Conservation (phyloP, 108 stramenopile species). For the Pseudonitzschia multiseries region DNA sequence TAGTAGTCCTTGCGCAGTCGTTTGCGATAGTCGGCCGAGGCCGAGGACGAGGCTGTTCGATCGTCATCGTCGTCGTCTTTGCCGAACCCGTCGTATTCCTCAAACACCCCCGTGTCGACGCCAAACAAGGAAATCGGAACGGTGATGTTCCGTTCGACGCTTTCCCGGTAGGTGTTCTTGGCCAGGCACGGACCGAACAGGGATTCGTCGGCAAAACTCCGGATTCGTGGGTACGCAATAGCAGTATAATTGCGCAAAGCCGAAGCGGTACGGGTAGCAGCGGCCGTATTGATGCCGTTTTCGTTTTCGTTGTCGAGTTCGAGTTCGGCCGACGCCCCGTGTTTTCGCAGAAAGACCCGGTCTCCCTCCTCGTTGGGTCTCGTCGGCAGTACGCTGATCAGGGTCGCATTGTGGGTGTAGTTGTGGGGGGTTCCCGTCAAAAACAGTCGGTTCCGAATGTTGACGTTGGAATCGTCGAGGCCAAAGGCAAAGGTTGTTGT, state of each 20-base stretch:
- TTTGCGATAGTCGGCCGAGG: no score
- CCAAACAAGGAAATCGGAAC: neutral
- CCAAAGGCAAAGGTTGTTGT: neutral
- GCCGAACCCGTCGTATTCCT: neutral
- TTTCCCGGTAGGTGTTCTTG: neutral
- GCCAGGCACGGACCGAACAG: conserved; percentile 2
- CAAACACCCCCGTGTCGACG: neutral
- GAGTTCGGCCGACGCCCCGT: neutral
- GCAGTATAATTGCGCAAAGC: no score
- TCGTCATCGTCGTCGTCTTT: neutral
- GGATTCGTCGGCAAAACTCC: neutral
- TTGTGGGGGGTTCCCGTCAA: neutral
- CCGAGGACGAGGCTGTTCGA: no score
- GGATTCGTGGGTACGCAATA: neutral
- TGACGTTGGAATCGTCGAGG: neutral
- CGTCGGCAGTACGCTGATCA: neutral
- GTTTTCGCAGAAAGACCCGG: no score
- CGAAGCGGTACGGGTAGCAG: no score
- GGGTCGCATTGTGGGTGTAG: neutral
- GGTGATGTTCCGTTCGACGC: conserved; percentile 3
- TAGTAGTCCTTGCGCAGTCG: neutral
- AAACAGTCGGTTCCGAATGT: neutral
- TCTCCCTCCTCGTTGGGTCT: neutral
- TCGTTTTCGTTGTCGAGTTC: neutral
- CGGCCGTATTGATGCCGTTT: no score